Evolutionary conservation across 2,329 filamentous ascomycete genomes (phyloP).

Genomic region (Sclerotinia glacialis): DNA sequence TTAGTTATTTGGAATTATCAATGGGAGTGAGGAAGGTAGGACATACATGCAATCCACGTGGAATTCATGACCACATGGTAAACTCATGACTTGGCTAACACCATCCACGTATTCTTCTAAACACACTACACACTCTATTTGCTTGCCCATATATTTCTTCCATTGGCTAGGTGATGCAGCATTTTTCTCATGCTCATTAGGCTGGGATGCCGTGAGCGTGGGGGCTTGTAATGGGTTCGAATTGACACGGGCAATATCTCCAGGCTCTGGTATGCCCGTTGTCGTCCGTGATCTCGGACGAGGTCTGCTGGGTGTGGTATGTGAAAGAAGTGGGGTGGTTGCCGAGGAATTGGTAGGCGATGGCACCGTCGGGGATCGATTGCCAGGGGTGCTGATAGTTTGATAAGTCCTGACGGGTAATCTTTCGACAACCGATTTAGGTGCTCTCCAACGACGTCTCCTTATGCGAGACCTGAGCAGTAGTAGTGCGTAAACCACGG

Average conservation of each 20-base stretch:
- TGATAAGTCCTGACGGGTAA: constrained; percentile 96
- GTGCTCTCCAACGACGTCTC: constrained; percentile 89
- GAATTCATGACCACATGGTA: constrained; percentile 97
- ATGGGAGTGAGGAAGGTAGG: constrained; percentile 20
- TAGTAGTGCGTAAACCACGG: constrained; percentile 85
- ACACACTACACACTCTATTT: constrained; percentile 92
- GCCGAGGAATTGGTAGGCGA: constrained; percentile 66
- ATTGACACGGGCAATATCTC: constrained; percentile 47
- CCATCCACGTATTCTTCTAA: constrained; percentile 95
- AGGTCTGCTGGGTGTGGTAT: constrained; percentile 48
- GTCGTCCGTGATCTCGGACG: constrained; percentile 65
- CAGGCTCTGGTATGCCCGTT: constrained; percentile 55
- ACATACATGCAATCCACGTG: constrained; percentile 98
- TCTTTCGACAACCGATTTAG: constrained; percentile 90
- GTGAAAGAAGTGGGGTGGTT: constrained; percentile 75
- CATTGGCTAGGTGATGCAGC: constrained; percentile 51
- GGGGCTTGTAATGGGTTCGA: constrained; percentile 39
- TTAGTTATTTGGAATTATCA: constrained; percentile 22
- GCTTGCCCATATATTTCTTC: constrained; percentile 65
- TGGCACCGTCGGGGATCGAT: constrained; percentile 56
- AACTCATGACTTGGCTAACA: constrained; percentile 90
- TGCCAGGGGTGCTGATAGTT: constrained; percentile 65
- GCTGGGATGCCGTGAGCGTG: constrained; percentile 26
- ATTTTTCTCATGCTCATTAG: constrained; percentile 48
- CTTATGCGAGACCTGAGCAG: constrained; percentile 85